A percentile compares a stretch with the other conserved stretches of the same genome.
phyloP scores from a whole-genome alignment of 352 stramenopile genomes.

The Phytophthora fragariaefolia region DNA sequence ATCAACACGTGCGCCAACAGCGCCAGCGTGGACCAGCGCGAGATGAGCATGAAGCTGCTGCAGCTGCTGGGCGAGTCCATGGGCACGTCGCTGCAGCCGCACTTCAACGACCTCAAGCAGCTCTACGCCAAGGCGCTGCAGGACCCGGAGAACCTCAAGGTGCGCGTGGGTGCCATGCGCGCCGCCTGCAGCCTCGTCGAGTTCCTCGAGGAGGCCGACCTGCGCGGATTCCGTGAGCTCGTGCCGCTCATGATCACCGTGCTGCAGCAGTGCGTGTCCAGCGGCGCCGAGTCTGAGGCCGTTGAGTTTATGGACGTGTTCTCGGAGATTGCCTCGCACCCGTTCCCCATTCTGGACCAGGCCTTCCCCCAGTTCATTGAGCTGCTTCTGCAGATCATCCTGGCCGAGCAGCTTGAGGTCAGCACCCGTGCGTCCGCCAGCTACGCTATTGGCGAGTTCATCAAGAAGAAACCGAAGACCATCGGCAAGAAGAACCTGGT shows the following conservation, averaged over 20 bases:
- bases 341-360: constrained; percentile 87
- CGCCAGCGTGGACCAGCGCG: constrained; percentile 83
- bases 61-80: constrained; percentile 94
- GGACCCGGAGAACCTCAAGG: constrained; percentile 82
- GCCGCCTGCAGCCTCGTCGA: constrained; percentile 81
- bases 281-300: constrained; percentile 77
- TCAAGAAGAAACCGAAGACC: constrained; percentile 92
- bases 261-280: constrained; percentile 84
- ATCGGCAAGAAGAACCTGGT: constrained; percentile 87
- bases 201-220: constrained; percentile 81
- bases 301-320: constrained; percentile 90
- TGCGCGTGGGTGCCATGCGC: constrained; percentile 84
- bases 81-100: constrained; percentile 82
- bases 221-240: constrained; percentile 74
- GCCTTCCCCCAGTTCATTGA: constrained; percentile 83
- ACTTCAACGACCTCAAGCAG: constrained; percentile 84
- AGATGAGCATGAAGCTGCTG: constrained; percentile 95
- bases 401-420: constrained; percentile 77
- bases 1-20: constrained; percentile 90
- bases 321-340: constrained; percentile 84
- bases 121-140: constrained; percentile 77
- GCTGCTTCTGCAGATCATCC: constrained; percentile 83
- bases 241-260: constrained; percentile 88
- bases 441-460: constrained; percentile 85
- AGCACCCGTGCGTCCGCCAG: constrained; percentile 82